These are phyloP conservation scores for Dillenia suffruticosa DNA, from an alignment of 164 flowering plant genomes.

Conservation along the genomic window DNA sequence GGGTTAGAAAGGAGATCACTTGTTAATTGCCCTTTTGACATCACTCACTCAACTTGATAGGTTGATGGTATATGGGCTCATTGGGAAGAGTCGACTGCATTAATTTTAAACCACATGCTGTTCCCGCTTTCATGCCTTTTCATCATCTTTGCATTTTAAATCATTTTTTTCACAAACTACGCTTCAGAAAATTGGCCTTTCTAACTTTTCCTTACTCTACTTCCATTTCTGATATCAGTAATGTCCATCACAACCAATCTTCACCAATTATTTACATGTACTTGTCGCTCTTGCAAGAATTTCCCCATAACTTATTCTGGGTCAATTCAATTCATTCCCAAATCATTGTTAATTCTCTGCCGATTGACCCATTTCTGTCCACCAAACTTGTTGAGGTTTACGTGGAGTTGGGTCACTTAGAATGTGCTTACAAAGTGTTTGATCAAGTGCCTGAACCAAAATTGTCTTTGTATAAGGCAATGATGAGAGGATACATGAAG, in stretches of 20 bases:
- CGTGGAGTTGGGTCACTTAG: conserved; percentile 19
- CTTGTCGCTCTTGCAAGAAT: conserved; percentile 22
- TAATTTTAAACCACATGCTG: background rate
- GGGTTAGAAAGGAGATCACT: too few relatives aligned
- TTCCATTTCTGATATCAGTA: conserved; percentile 2
- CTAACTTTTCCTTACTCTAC: conserved; percentile 4
- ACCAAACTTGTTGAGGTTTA: conserved; percentile 23
- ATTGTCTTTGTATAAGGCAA: conserved; percentile 24
- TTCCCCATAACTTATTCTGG: conserved; percentile 11
- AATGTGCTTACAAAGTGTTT: conserved; percentile 25
- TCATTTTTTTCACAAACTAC: conserved; percentile 2
- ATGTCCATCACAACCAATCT: conserved; percentile 9
- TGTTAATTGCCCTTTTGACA: too few relatives aligned
- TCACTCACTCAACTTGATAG: too few relatives aligned
- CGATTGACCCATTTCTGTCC: conserved; percentile 18
- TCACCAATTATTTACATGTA: conserved; percentile 13
- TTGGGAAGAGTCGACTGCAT: too few relatives aligned
- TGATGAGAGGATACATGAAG: conserved; percentile 29
- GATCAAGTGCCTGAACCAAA: conserved; percentile 21
- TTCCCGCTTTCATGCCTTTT: conserved; percentile 15
- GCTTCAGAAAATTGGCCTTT: background rate
- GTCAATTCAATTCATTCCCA: conserved; percentile 32
- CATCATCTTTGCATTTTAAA: conserved; percentile 1
- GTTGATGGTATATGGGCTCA: too few relatives aligned
- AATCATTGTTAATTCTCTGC: conserved; percentile 11